Conservation (phyloP, 106 monocot species). For the Posidonia australis region DNA sequence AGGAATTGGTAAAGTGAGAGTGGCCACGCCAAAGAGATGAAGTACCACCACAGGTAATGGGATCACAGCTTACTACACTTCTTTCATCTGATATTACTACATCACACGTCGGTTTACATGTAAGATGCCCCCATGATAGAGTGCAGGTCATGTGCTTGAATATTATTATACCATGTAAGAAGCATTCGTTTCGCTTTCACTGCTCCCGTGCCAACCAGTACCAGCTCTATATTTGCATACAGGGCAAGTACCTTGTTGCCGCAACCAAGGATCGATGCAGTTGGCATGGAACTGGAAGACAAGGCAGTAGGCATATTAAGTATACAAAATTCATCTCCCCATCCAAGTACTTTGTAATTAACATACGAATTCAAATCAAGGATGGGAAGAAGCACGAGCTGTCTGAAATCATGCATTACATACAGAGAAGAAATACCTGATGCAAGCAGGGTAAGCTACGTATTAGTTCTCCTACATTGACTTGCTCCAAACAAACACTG, state of each 20-base stretch:
- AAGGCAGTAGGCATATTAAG: neutral
- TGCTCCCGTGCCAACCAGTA: slow-evolving; percentile 30
- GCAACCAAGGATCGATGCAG: slow-evolving; percentile 96
- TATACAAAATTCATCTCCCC: too few relatives aligned
- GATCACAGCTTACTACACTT: too few relatives aligned
- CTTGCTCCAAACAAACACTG: slow-evolving; percentile 97
- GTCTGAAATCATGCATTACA: neutral
- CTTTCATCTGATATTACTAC: too few relatives aligned
- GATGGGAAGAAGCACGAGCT: neutral
- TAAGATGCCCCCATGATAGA: too few relatives aligned
- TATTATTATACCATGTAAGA: slow-evolving; percentile 49
- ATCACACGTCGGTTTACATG: too few relatives aligned
- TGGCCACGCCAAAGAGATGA: too few relatives aligned
- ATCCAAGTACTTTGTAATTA: neutral
- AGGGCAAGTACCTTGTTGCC: slow-evolving; percentile 92
- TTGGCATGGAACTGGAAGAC: slow-evolving; percentile 55
- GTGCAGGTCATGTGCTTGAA: too few relatives aligned
- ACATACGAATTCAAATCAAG: neutral
- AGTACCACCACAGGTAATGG: too few relatives aligned
- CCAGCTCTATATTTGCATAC: slow-evolving; percentile 75
- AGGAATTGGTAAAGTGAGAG: too few relatives aligned
- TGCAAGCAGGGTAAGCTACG: slow-evolving; percentile 95
- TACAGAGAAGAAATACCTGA: slow-evolving; percentile 35
- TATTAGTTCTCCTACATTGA: slow-evolving; percentile 64
- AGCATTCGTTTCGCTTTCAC: slow-evolving; percentile 34